These are phyloP conservation scores for Tetrastigma voinierianum DNA, from an alignment of 164 flowering plant genomes.

Conservation along the genomic window DNA sequence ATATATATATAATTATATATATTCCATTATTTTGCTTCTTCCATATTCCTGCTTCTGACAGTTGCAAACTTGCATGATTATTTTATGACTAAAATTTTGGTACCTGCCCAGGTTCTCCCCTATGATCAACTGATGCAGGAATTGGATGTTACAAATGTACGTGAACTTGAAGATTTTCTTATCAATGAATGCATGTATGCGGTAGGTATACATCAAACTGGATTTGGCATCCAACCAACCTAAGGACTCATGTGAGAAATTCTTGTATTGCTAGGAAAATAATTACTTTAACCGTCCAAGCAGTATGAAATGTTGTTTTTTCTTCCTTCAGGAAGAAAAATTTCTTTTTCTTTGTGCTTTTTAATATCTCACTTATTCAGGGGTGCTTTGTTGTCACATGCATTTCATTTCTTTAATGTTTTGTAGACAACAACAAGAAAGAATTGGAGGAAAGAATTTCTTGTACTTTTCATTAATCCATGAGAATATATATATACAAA, in stretches of 20 bases:
- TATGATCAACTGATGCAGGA: constrained; percentile 88
- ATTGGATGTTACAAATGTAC: constrained; percentile 88
- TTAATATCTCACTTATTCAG: no score
- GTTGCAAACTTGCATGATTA: not conserved
- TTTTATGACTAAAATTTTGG: not conserved
- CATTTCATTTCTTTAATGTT: no score
- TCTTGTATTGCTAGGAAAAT: not conserved
- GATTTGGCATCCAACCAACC: not conserved
- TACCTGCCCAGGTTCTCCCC: constrained; percentile 62
- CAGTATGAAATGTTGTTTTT: not conserved
- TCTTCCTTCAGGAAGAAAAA: not conserved
- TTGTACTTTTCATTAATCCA: no score
- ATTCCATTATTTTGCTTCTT: not conserved
- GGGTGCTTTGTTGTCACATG: no score
- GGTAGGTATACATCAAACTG: constrained; percentile 47
- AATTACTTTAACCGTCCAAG: not conserved
- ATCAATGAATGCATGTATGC: constrained; percentile 98
- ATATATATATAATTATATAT: no score
- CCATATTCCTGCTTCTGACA: not conserved
- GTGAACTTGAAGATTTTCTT: constrained; percentile 96
- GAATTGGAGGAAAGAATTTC: no score
- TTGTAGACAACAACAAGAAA: no score
- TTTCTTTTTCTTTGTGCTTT: not conserved
- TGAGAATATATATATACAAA: no score
- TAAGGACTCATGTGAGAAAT: no score